These are phyloP conservation scores for Helicocarpus griseus DNA, from an alignment of 2,329 filamentous ascomycete species.

Conservation along the genomic window DNA sequence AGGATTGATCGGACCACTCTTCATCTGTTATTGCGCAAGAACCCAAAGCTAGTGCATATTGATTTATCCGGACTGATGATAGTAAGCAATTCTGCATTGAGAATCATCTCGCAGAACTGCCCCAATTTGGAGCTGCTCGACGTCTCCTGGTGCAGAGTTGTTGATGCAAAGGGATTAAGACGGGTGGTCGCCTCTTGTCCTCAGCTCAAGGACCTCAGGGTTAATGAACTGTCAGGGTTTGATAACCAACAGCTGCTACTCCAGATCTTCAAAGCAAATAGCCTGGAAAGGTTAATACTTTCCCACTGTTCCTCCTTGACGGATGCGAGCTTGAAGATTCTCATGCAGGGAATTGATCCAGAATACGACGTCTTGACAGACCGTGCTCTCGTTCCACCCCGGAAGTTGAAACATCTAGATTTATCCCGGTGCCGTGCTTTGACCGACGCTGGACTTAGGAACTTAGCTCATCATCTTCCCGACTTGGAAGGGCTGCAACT, in stretches of 20 bases:
- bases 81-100: constrained; percentile 76
- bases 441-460: constrained; percentile 61
- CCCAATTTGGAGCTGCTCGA: constrained; percentile 75
- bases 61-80: constrained; percentile 72
- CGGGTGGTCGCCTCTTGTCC: constrained; percentile 64
- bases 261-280: constrained; percentile 69
- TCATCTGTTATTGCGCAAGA: constrained; percentile 68
- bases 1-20: constrained; percentile 70
- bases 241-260: constrained; percentile 62
- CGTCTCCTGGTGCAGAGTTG: constrained; percentile 83
- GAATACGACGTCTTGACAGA: constrained; percentile 74
- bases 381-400: constrained; percentile 62
- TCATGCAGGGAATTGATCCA: constrained; percentile 67
- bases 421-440: constrained; percentile 68
- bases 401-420: constrained; percentile 75
- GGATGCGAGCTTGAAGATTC: constrained; percentile 61
- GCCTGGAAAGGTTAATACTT: constrained; percentile 69
- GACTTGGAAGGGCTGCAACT: constrained; percentile 74
- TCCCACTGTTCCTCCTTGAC: constrained; percentile 70
- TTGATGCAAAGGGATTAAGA: constrained; percentile 67
- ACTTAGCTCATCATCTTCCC: constrained; percentile 65
- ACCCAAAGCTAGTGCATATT: constrained; percentile 67
- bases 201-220: constrained; percentile 67
- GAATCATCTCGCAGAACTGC: constrained; percentile 73
- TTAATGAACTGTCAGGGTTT: constrained; percentile 72